Evolutionary conservation across 345 rosid genomes (phyloP), one percentile per base, ranked within the genome.

Genomic region (Chamaenerion angustifolium): DNA sequence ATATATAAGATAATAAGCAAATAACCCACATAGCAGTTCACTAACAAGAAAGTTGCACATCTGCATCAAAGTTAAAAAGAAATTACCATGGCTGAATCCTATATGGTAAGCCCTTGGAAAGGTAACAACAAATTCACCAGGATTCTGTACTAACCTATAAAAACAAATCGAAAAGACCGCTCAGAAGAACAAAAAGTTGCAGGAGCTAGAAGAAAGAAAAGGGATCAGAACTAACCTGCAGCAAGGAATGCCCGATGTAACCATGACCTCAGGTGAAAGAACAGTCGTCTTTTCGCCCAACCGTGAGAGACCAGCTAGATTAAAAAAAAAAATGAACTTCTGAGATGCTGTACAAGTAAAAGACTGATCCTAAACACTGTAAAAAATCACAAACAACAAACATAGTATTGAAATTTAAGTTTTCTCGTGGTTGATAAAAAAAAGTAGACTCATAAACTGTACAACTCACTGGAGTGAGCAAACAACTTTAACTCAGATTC

Each of bases 1-100:
- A 5, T 31, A 8, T 31, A 3, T 31, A 4, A 31, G 37, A 31
- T 31, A 31, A 31, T n/a, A 5, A 31, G 37, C 7, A 31, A 31
- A 31, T 31, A 31, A 31, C 37, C 37, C 37, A 31, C 37, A 31
- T 31, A 31, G 37, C 10, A 31, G 3, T 8, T 31, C 37, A 8
- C 37, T 7, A 31, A 31, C 6, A 31, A 31, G 6, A 31, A 31
- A 31, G 8, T 7, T 31, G 7, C 18, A 21, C 11, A 21, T 17
- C 1, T 18, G 52, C 48, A 27, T 40, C 14, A 9, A 23, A 61
- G 17, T 40, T 47, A 37, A 50, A 63, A 61, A 68, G 49, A 60
- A 61, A 71, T 84, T 86, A 93, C 99, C 96, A n/a, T 93, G 99
- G 83, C 99, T 93, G 94, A 93, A 88, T 71, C 99, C 99, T 59